These are phyloP conservation scores for Cryptomeria japonica DNA, from an alignment of 75 land plant genomes.

Conservation along the genomic window DNA sequence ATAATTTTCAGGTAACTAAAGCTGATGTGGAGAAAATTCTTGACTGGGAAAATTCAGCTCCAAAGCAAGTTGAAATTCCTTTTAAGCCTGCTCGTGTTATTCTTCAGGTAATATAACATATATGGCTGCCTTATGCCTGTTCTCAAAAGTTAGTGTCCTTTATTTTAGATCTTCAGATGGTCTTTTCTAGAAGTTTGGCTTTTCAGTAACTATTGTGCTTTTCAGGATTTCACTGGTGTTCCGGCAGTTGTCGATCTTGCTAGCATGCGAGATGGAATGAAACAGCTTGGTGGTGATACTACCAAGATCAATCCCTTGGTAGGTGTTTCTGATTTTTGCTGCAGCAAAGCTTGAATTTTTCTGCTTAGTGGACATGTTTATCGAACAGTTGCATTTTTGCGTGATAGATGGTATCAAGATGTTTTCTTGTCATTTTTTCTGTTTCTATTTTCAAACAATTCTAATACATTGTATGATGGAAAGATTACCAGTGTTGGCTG, in stretches of 20 bases:
- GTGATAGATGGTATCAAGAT: not conserved
- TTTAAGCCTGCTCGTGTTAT: conserved; percentile 96
- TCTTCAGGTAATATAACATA: conserved; percentile 58
- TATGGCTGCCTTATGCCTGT: not conserved
- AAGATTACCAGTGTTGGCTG: not conserved
- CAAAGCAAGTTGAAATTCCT: conserved; percentile 92
- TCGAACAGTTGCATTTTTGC: not conserved
- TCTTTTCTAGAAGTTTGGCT: not conserved
- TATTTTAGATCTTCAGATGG: not conserved
- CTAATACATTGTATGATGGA: not conserved
- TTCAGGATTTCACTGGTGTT: conserved; percentile 94
- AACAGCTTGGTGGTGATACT: conserved; percentile 76
- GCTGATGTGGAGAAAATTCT: conserved; percentile 94
- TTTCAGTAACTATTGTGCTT: not conserved
- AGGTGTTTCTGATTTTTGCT: not conserved
- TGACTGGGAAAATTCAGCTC: conserved; percentile 91
- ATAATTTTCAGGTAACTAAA: conserved; percentile 82
- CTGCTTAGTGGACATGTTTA: not conserved
- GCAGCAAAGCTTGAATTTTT: not conserved
- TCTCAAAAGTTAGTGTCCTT: not conserved
- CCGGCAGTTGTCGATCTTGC: conserved; percentile 96
- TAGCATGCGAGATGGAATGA: conserved; percentile 95
- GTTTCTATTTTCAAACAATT: not conserved
- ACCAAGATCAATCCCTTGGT: conserved; percentile 95
- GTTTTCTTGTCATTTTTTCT: not conserved